Base-by-base conservation (phyloP, 768 basidiomycete genomes). In the Mycena galericulata region DNA sequence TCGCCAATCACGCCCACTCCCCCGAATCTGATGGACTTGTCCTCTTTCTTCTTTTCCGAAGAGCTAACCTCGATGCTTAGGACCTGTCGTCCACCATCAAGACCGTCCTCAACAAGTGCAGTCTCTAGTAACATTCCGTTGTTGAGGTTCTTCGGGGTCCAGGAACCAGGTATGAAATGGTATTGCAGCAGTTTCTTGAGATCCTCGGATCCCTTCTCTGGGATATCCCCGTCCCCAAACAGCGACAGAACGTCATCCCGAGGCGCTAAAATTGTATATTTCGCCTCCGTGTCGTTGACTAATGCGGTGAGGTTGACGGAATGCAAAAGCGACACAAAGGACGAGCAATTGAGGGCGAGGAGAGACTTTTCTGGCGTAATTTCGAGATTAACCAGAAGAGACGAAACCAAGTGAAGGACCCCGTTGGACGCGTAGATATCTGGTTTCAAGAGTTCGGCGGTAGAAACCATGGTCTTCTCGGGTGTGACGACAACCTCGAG, bases 401-500 rank as follows among this genome's bases (percentile, higher is more conserved):
- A 88, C 17, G 93, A 93, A 27, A 99, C 87, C 46, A 95, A 88
- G 78, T 99, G 98, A 18, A 99, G 77, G 47, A 99, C 98, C 53
- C 97, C 98, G 74, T 99, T 99, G 32, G 93, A 91, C 6, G 94
- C 97, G 74, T 96, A 96, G 38, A 98, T 89, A 74, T 99, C 95
- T 8, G 89, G 88, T n/a, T 90, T 83, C 5, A 90, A 74, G 46
- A 97, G 84, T 26, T 84, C 81, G 9, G 92, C 89, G 50, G 81
- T 81, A 36, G 89, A 89, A 24, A 92, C 78, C 32, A 75, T 85
- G 58, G 87, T 88, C 67, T 86, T 87, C 41, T 89, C 84, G 1
- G 85, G 75, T 27, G 86, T 80, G n/a, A 85, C 83, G 1, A 81
- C 78, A 45, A 96, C 81, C 58, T 90, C 86, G 12, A 98, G 84